phyloP scores from a whole-genome alignment of 169 alveolate genomes.

The Besnoitia besnoiti region DNA sequence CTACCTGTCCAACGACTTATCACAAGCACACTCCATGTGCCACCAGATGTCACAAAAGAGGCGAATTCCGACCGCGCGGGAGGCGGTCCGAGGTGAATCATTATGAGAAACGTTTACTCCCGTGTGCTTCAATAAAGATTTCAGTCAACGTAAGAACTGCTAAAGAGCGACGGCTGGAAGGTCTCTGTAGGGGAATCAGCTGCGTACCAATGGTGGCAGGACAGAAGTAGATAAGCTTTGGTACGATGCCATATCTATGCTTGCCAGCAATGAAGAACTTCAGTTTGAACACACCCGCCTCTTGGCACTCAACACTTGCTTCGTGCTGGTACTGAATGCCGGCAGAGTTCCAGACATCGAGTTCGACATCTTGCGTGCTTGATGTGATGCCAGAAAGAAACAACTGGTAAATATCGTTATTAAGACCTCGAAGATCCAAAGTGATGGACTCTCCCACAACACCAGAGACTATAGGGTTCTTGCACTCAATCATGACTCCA shows the following conservation, averaged over 20 bases:
- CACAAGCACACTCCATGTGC: no score
- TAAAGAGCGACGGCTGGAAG: not conserved
- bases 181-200: not conserved
- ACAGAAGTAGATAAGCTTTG: not conserved
- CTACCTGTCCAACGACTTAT: no score
- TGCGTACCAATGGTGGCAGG: conserved; percentile 23
- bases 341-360: conserved; percentile 21
- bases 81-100: no score
- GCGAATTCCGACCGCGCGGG: no score
- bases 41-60: no score
- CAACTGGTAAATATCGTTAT: conserved; percentile 8
- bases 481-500: conserved; percentile 3
- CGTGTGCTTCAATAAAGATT: no score
- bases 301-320: not conserved
- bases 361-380: not conserved
- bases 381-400: not conserved
- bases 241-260: not conserved
- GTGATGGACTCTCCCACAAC: not conserved
- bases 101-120: no score
- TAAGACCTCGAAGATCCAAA: not conserved
- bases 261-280: conserved; percentile 20
- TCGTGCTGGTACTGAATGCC: not conserved
- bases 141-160: no score
- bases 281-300: conserved; percentile 3
- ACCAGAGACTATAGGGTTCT: not conserved